These are phyloP conservation scores for Trichopus zeylanicus DNA, from an alignment of 116 monocot genomes.

Conservation along the genomic window DNA sequence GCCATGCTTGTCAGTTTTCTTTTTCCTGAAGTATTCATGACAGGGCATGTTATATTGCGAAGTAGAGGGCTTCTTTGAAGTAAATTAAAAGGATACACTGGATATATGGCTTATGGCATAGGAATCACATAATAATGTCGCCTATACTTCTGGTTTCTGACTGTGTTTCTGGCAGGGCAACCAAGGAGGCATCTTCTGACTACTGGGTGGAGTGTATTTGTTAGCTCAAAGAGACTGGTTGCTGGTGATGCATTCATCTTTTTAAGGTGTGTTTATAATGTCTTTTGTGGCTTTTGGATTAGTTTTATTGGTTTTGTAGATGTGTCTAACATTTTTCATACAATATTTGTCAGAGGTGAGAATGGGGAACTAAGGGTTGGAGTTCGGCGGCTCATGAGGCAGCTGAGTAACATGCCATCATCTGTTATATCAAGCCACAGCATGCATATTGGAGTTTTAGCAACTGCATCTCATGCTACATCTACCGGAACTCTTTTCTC, in stretches of 20 bases:
- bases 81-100: too few relatives aligned
- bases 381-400: conserved; percentile 71
- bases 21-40: too few relatives aligned
- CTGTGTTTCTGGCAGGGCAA: conserved; percentile 45
- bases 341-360: conserved; percentile 44
- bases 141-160: background rate
- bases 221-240: conserved; percentile 74
- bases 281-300: background rate
- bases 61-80: too few relatives aligned
- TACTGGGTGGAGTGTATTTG: conserved; percentile 97
- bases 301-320: too few relatives aligned
- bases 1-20: background rate
- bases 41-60: too few relatives aligned
- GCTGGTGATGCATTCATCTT: conserved; percentile 96
- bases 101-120: too few relatives aligned
- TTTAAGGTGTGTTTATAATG: conserved; percentile 37
- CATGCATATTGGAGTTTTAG: conserved; percentile 90
- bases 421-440: conserved; percentile 87
- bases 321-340: background rate
- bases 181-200: conserved; percentile 82
- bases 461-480: conserved; percentile 87
- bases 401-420: conserved; percentile 65
- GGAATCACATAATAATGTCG: too few relatives aligned
- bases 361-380: conserved; percentile 79
- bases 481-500: conserved; percentile 75